Percentiles rank a stretch among this genome's conserved stretches.
phyloP scores from a whole-genome alignment of 768 basidiomycete species.

The Arthromyces matolae region DNA sequence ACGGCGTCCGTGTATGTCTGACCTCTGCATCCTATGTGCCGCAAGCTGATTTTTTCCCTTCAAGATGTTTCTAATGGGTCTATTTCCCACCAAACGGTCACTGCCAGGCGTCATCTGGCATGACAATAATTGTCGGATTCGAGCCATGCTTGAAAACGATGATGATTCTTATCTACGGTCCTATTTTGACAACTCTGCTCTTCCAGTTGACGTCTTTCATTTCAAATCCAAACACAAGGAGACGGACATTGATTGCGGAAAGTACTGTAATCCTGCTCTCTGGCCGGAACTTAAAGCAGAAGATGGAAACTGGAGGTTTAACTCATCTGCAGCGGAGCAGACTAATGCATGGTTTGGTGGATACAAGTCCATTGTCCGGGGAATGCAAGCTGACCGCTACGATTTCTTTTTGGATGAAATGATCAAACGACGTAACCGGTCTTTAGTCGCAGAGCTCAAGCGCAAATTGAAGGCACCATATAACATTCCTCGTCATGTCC shows the following conservation, averaged over 20 bases:
- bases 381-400: too few relatives aligned
- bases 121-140: constrained; percentile 22
- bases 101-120: constrained; percentile 18
- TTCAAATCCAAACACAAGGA: constrained; percentile 32
- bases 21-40: too few relatives aligned
- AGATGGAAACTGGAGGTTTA: constrained; percentile 34
- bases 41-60: too few relatives aligned
- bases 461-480: too few relatives aligned
- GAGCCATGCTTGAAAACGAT: not conserved
- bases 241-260: constrained; percentile 20
- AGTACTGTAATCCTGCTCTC: constrained; percentile 27
- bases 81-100: constrained; percentile 17
- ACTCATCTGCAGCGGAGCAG: constrained; percentile 40
- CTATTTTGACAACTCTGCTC: too few relatives aligned
- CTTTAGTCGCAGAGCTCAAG: too few relatives aligned
- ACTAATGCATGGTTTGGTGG: constrained; percentile 41
- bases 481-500: too few relatives aligned
- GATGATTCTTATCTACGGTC: constrained; percentile 17
- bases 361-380: constrained; percentile 29
- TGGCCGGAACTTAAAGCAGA: constrained; percentile 29
- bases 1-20: constrained; percentile 4
- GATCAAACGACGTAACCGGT: not conserved
- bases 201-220: constrained; percentile 36
- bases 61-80: not conserved
- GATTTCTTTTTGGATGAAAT: constrained; percentile 1